phyloP scores from a whole-genome alignment of 495 filamentous ascomycete species.

The Tetracladium setigerum region DNA sequence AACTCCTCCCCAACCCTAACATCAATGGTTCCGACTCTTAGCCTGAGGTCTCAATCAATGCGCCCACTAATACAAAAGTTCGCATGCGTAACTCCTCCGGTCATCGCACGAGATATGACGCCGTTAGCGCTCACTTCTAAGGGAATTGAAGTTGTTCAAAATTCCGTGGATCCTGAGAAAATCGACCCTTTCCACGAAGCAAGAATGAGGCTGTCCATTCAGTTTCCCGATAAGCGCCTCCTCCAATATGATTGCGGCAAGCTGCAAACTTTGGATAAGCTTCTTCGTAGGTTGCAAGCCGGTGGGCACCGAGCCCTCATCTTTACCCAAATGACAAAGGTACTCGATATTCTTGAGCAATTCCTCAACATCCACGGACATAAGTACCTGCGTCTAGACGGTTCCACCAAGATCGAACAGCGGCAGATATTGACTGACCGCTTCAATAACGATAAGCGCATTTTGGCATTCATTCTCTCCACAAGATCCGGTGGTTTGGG shows the following conservation, averaged over 20 bases:
- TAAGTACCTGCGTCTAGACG: constrained; percentile 92
- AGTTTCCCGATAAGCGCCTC: constrained; percentile 91
- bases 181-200: constrained; percentile 88
- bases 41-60: constrained; percentile 61
- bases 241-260: constrained; percentile 98
- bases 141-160: constrained; percentile 54
- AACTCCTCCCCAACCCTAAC: constrained; percentile 60
- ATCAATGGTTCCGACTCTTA: constrained; percentile 64
- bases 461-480: constrained; percentile 90
- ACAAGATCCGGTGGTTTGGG: constrained; percentile 91
- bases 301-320: constrained; percentile 91
- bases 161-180: constrained; percentile 23
- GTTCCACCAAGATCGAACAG: constrained; percentile 88
- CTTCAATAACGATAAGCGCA: constrained; percentile 91
- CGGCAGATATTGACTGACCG: constrained; percentile 92
- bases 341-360: constrained; percentile 93
- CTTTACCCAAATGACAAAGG: constrained; percentile 99
- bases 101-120: constrained; percentile 69
- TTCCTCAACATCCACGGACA: constrained; percentile 98
- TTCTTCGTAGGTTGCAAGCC: constrained; percentile 80
- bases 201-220: constrained; percentile 86
- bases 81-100: constrained; percentile 82
- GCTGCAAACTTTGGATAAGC: constrained; percentile 78
- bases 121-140: constrained; percentile 51
- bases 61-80: constrained; percentile 77